Conservation (phyloP, 768 basidiomycete species). For the Boletus reticuloceps region DNA sequence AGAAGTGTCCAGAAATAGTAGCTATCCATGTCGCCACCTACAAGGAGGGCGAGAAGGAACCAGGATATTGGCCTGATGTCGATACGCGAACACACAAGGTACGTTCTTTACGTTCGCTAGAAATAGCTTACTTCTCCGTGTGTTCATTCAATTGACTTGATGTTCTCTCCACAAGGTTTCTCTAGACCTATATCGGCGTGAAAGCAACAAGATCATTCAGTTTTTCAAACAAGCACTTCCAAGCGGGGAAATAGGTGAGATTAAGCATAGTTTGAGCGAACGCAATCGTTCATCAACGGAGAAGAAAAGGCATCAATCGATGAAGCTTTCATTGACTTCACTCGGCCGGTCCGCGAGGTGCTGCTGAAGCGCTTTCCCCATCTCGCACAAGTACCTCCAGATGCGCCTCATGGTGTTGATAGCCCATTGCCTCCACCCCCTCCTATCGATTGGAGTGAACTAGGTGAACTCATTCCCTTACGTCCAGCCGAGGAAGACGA, state of each 20-base stretch:
- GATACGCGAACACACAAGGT: slow-evolving; percentile 93
- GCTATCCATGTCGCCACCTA: slow-evolving; percentile 96
- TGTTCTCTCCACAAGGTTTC: slow-evolving; percentile 59
- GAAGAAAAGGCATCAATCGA: slow-evolving; percentile 97
- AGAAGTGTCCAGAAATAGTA: slow-evolving; percentile 79
- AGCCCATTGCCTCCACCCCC: slow-evolving; percentile 76
- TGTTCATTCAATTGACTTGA: not conserved
- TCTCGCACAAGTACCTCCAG: slow-evolving; percentile 65
- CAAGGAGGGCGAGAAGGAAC: slow-evolving; percentile 80
- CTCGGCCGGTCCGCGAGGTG: slow-evolving; percentile 71
- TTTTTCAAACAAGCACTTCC: slow-evolving; percentile 81
- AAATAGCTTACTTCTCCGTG: not conserved
- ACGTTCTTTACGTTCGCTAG: slow-evolving; percentile 3
- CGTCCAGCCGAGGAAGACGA: slow-evolving; percentile 32
- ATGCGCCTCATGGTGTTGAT: slow-evolving; percentile 70
- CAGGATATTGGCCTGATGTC: slow-evolving; percentile 89
- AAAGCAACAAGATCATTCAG: slow-evolving; percentile 82
- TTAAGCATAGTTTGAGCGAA: not conserved
- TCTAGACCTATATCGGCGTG: slow-evolving; percentile 87
- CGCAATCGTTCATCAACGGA: not conserved
- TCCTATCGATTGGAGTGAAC: slow-evolving; percentile 54
- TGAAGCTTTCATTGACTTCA: slow-evolving; percentile 94
- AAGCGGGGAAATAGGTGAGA: slow-evolving; percentile 76
- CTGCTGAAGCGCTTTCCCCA: slow-evolving; percentile 76
- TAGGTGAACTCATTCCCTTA: slow-evolving; percentile 64